Evolutionary conservation across 768 basidiomycete species (phyloP), one percentile per base, ranked within the genome.

Genomic region (Russula brevipes): DNA sequence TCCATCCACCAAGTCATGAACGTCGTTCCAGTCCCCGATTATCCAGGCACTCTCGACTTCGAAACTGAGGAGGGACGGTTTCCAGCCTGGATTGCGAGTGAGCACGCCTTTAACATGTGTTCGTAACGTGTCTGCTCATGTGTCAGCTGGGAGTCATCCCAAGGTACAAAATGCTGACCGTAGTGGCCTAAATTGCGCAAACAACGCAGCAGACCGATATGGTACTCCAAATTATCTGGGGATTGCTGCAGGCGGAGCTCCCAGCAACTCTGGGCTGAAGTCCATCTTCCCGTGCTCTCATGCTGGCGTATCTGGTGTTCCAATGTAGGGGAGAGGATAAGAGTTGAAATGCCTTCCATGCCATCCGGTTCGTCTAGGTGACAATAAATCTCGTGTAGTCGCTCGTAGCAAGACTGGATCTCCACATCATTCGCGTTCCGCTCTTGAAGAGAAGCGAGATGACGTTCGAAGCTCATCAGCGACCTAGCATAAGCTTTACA

Each of bases 201-300:
- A 72, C 96, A 98, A 53, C 92, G 84, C 65, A 98, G 74, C 10
- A 99, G 80, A 14, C 97, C 97, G 16, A 95, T 74, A 72, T 99
- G 96, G 64, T 87, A 89, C 30, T 89, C 84, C 5, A 96, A 80
- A 68, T 96, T 94, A 69, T 96, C 86, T 0, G 96, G 95, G 24
- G 86, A 85, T 61, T 91, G 86, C 71, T 98, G 96, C 16, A 99
- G 79, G 53, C 88, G 83, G 12, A 98, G 87, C 74, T 99, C 97
- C 97, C 97, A 99, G 70, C 97, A 99, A 70, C 96, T 98, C 74
- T 98, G 97, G 8, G 97, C 96, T 9, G 94, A 89, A 2, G 97
- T 98, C 97, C 97, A 99, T 47, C 87, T 82, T 0, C 97, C 97
- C 2, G 91, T 96, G 67, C 89, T 95, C 73, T 99, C 97, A 69